Conservation (phyloP, 2,329 filamentous ascomycete genomes). For the Fusarium sp. region DNA sequence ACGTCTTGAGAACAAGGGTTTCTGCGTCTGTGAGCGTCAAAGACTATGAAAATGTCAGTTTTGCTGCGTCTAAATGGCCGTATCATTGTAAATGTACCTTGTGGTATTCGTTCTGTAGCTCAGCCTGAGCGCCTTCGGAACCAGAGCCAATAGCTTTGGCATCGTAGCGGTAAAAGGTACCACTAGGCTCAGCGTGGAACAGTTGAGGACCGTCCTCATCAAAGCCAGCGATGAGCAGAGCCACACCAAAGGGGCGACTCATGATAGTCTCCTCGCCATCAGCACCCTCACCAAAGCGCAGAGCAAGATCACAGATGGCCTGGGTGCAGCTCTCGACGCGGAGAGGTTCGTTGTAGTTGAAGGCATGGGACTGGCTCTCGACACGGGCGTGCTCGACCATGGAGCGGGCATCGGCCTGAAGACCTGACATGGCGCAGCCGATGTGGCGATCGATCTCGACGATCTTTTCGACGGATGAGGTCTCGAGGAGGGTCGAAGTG, state of each 20-base stretch:
- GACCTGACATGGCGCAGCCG: constrained; percentile 96
- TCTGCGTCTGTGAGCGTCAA: constrained; percentile 93
- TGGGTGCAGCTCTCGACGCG: constrained; percentile 98
- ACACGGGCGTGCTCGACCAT: constrained; percentile 99
- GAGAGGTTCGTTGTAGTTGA: constrained; percentile 97
- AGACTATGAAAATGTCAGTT: constrained; percentile 61
- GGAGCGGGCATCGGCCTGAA: constrained; percentile 96
- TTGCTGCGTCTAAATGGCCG: neutral
- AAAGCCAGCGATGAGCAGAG: constrained; percentile 93
- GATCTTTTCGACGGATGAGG: constrained; percentile 98
- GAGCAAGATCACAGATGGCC: constrained; percentile 95
- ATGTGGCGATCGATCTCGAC: constrained; percentile 99
- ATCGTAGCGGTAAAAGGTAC: constrained; percentile 98
- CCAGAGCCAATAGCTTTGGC: constrained; percentile 98
- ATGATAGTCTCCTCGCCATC: constrained; percentile 99
- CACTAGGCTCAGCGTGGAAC: constrained; percentile 97
- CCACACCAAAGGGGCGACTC: constrained; percentile 96
- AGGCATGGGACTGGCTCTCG: constrained; percentile 95
- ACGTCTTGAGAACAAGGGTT: constrained; percentile 92
- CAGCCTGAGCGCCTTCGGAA: constrained; percentile 95
- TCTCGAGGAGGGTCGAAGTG: constrained; percentile 95
- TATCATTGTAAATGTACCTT: constrained; percentile 62
- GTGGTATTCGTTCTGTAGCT: constrained; percentile 98
- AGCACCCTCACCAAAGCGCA: constrained; percentile 96
- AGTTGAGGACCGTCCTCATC: constrained; percentile 97